Evolutionary conservation across 768 basidiomycete genomes (phyloP).

Genomic region (Daedaleopsis nitida): DNA sequence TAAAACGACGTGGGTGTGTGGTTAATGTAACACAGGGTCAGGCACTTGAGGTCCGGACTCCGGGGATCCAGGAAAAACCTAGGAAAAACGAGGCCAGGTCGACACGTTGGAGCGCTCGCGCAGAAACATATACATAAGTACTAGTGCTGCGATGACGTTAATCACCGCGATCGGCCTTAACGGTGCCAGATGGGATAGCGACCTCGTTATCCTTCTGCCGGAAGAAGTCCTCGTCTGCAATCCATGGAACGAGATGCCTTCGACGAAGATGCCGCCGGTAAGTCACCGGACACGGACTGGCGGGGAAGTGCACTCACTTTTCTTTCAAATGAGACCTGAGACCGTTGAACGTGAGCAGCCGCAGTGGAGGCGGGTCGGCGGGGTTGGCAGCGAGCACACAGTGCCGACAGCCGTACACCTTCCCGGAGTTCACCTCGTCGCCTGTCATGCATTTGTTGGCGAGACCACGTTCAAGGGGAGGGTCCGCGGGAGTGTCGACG

Average conservation of each 20-base stretch:
- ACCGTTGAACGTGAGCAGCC: slow-evolving; percentile 53
- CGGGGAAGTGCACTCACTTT: slow-evolving; percentile 45
- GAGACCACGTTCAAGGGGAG: slow-evolving; percentile 30
- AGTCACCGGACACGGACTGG: not conserved
- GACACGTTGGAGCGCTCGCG: too few relatives aligned
- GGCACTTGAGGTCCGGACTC: too few relatives aligned
- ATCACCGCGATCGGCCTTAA: too few relatives aligned
- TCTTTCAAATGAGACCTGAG: slow-evolving; percentile 63
- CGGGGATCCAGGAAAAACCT: too few relatives aligned
- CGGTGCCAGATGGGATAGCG: not conserved
- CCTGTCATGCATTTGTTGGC: slow-evolving; percentile 8
- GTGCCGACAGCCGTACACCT: slow-evolving; percentile 16
- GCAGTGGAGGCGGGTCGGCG: slow-evolving; percentile 13
- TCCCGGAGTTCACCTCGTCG: slow-evolving; percentile 28
- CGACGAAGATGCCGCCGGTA: slow-evolving; percentile 1
- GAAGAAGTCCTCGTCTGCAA: slow-evolving; percentile 60
- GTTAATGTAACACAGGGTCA: too few relatives aligned
- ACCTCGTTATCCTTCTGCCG: slow-evolving; percentile 17
- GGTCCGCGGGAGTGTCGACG: slow-evolving; percentile 2
- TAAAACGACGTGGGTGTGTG: too few relatives aligned
- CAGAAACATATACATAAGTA: not conserved
- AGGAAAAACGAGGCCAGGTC: too few relatives aligned
- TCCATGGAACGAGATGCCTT: slow-evolving; percentile 51
- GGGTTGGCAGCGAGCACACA: slow-evolving; percentile 1
- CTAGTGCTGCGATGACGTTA: too few relatives aligned